Percentiles rank a stretch among this genome's conserved stretches.
phyloP scores from a whole-genome alignment of 108 stramenopile genomes.

The Nitzschia sp. region DNA sequence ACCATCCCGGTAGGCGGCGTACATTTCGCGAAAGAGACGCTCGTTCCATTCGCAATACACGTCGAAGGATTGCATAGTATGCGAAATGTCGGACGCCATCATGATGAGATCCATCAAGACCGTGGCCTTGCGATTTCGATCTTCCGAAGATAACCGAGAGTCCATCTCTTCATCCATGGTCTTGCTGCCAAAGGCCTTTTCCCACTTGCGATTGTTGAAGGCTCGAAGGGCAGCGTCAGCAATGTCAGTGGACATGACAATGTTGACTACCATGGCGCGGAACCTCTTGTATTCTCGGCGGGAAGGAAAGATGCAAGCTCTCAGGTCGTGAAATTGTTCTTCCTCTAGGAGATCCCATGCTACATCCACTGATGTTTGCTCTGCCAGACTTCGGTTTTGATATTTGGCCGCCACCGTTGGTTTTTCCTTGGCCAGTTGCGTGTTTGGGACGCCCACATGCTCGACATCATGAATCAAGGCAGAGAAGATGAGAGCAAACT shows the following conservation, averaged over 20 bases:
- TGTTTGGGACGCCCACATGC: constrained; percentile 41
- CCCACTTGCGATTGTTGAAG: constrained; percentile 21
- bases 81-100: constrained; percentile 8
- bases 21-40: constrained; percentile 46
- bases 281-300: constrained; percentile 23
- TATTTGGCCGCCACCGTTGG: constrained; percentile 40
- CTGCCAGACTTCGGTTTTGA: constrained; percentile 29
- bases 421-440: constrained; percentile 34
- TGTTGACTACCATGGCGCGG: constrained; percentile 32
- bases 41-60: constrained; percentile 43
- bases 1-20: constrained; percentile 38
- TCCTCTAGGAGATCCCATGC: constrained; percentile 39
- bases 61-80: constrained; percentile 18
- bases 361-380: constrained; percentile 31
- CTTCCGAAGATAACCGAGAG: not conserved
- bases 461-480: constrained; percentile 73
- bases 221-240: constrained; percentile 22
- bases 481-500: constrained; percentile 57
- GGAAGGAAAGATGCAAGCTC: constrained; percentile 19
- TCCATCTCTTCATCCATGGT: not conserved
- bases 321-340: constrained; percentile 24
- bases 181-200: constrained; percentile 14
- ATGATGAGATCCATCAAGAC: constrained; percentile 17
- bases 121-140: not conserved
- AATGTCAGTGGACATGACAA: constrained; percentile 45